Evolutionary conservation across 2,329 filamentous ascomycete genomes (phyloP), one percentile per base, ranked within the genome.

Genomic region (Xylariomycetidae sp.): DNA sequence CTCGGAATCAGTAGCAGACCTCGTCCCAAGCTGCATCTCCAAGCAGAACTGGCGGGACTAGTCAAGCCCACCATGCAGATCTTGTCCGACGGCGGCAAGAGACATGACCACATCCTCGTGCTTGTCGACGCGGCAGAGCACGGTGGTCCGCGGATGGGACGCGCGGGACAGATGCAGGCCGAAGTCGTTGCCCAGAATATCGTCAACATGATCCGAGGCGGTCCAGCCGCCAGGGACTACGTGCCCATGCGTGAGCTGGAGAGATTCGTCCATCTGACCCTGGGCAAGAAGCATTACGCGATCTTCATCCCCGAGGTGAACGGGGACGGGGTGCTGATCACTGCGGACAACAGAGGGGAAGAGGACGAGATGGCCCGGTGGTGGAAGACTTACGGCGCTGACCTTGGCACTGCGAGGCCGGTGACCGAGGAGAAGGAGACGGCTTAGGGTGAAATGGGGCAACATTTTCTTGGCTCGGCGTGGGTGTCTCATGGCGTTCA

Each of bases 61-160:
- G 65, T 74, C 5, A 46, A 57, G 12, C 53, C 59, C 2, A 70
- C 64, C 1, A 51, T 77, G 7, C 71, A 74, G 34, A 44, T 75
- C 6, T 29, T 41, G 2, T 55, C 63, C 34, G 26, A 45, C 2
- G 31, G 27, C 4, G 22, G 3, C 3, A 34, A 23, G n/a, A 25
- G 6, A 12, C 31, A 30, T 51, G 56, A 29, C 41, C 52, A 1
- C 22, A 59, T 76, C 11, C 76, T 71, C 44, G 70, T 70, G 1
- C 50, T 69, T 1, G 73, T 72, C 6, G 72, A 77, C 44, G 66
- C 77, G 15, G 64, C 70, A 10, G 63, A 66, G 9, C 61, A 61
- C n/a, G 56, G 57, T 1, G 53, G 53, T 0, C 52, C 54, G 9
- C 61, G 56, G 17, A 68, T 68, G 45, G 70, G 61, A 3, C 57